Evolutionary conservation across 345 rosid species (phyloP).

Genomic region (Corchorus olitorius): DNA sequence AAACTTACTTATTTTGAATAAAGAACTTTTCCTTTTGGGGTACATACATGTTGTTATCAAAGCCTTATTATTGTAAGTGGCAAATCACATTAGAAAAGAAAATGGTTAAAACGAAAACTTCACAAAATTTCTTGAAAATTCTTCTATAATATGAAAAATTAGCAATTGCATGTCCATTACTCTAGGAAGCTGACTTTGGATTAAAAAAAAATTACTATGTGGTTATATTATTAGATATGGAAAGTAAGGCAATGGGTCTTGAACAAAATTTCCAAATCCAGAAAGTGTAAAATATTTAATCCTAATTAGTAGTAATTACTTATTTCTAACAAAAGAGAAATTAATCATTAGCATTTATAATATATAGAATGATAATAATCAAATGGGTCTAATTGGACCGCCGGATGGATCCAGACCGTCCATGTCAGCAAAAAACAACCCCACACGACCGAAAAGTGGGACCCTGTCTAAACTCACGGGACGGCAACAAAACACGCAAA

Average conservation of each 20-base stretch:
- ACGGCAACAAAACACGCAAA: conserved; percentile 24
- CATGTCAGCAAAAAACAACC: conserved; percentile 8
- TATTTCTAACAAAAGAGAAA: too few relatives aligned
- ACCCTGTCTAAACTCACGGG: conserved; percentile 12
- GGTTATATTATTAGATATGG: neutral
- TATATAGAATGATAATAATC: neutral
- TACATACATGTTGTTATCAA: too few relatives aligned
- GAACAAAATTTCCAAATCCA: neutral
- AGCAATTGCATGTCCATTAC: too few relatives aligned
- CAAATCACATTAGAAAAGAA: too few relatives aligned
- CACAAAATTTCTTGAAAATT: too few relatives aligned
- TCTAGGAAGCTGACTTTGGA: neutral
- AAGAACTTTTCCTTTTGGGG: too few relatives aligned
- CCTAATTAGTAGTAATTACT: neutral
- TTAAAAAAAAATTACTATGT: neutral
- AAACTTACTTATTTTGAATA: too few relatives aligned
- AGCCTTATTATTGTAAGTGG: too few relatives aligned
- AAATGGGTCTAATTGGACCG: neutral
- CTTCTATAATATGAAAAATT: too few relatives aligned
- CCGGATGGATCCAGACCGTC: conserved; percentile 13
- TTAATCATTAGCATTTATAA: neutral
- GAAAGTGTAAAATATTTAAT: neutral
- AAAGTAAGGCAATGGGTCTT: neutral
- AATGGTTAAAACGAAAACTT: too few relatives aligned
- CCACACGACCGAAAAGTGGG: conserved; percentile 7